Conservation (phyloP, 2,329 filamentous ascomycete species). For the Ceratocystis alfenasii region DNA sequence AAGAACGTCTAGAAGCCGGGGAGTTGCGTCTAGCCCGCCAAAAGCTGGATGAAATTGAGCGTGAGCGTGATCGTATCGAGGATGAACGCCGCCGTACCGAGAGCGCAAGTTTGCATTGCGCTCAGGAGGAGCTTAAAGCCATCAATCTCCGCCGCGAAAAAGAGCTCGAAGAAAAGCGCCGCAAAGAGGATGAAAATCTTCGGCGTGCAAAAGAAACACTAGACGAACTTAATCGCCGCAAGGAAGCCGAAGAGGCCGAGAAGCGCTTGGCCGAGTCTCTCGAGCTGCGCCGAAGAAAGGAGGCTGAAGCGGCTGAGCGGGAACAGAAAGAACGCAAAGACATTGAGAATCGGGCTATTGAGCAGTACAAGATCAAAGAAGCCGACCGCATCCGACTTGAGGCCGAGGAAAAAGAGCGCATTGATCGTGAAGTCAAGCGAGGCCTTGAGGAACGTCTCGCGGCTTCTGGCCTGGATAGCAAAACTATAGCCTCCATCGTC, state of each 20-base stretch:
- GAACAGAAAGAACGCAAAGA: slow-evolving; percentile 35
- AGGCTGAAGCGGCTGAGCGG: slow-evolving; percentile 37
- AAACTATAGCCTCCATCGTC: slow-evolving; percentile 46
- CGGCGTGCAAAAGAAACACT: slow-evolving; percentile 38
- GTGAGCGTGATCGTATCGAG: slow-evolving; percentile 26
- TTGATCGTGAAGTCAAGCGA: slow-evolving; percentile 43
- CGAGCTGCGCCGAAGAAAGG: slow-evolving; percentile 32
- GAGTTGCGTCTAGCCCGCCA: slow-evolving; percentile 33
- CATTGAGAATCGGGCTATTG: slow-evolving; percentile 39
- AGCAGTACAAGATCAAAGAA: slow-evolving; percentile 40
- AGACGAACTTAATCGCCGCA: slow-evolving; percentile 35
- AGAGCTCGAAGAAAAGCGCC: slow-evolving; percentile 33
- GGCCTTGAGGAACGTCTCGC: slow-evolving; percentile 47
- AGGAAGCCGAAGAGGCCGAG: slow-evolving; percentile 39
- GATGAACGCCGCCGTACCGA: slow-evolving; percentile 34
- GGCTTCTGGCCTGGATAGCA: slow-evolving; percentile 47
- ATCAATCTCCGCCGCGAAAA: slow-evolving; percentile 36
- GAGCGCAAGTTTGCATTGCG: slow-evolving; percentile 35
- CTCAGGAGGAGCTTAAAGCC: slow-evolving; percentile 38
- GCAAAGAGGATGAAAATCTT: slow-evolving; percentile 29
- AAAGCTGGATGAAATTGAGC: slow-evolving; percentile 28
- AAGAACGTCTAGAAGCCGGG: slow-evolving; percentile 31
- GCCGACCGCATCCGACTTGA: slow-evolving; percentile 38
- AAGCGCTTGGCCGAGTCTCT: slow-evolving; percentile 42
- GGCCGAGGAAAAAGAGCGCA: slow-evolving; percentile 37